A percentile compares a stretch with the other conserved stretches of the same genome.
Conservation (phyloP, 768 basidiomycete genomes). For the Termitomyces bulborhizus region DNA sequence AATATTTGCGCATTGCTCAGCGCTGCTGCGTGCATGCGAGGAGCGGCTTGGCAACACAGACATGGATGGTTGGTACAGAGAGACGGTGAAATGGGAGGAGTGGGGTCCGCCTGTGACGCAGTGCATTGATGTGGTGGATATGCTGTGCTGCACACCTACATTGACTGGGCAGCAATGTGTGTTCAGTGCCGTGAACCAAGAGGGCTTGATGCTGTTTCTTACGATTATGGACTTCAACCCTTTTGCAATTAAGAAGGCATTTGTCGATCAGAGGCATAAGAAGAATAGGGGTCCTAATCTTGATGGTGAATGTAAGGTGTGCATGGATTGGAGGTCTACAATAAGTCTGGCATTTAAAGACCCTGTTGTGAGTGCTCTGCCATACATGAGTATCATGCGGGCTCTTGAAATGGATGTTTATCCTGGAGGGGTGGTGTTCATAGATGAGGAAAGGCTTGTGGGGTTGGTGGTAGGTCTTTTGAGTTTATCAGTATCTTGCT, state of each 20-base stretch:
- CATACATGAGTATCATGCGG: conserved; percentile 18
- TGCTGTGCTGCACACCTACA: conserved; percentile 17
- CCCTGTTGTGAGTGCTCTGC: conserved; percentile 18
- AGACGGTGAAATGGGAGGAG: conserved; percentile 2
- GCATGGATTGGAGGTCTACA: background rate
- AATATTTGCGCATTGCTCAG: conserved; percentile 7
- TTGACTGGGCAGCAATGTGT: conserved; percentile 18
- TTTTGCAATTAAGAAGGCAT: background rate
- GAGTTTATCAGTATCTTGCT: too few relatives aligned
- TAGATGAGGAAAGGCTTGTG: conserved; percentile 37
- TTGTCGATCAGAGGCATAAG: background rate
- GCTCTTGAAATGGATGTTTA: conserved; percentile 1
- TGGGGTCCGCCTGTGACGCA: conserved; percentile 19
- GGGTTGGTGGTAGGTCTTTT: conserved; percentile 24
- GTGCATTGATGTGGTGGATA: conserved; percentile 12
- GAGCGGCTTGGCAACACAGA: background rate
- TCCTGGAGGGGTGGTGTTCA: conserved; percentile 28
- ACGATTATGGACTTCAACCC: conserved; percentile 6
- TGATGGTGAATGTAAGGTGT: background rate
- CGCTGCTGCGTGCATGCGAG: conserved; percentile 5
- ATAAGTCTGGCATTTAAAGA: conserved; percentile 18
- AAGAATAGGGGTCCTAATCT: background rate
- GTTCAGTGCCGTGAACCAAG: background rate
- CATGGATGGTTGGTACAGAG: too few relatives aligned
- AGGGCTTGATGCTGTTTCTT: background rate